These are phyloP conservation scores for Phytophthora lateralis DNA, from an alignment of 352 stramenopile genomes.

Conservation along the genomic window DNA sequence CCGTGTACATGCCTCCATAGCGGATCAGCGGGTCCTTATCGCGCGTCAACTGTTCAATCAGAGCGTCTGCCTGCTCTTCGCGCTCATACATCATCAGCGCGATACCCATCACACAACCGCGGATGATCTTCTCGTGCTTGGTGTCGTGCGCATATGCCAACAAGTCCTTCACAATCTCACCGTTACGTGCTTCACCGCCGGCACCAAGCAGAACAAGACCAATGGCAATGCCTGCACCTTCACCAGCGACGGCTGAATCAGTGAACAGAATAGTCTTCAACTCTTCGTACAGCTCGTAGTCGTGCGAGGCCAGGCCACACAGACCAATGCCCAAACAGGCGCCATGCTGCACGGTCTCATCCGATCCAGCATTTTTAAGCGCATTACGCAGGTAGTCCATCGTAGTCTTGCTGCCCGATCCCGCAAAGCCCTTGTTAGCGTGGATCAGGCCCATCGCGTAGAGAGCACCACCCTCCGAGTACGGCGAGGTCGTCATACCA, in stretches of 20 bases:
- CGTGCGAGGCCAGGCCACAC: constrained; percentile 93
- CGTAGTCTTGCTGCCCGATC: constrained; percentile 80
- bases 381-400: constrained; percentile 89
- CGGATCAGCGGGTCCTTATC: constrained; percentile 98
- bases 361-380: constrained; percentile 85
- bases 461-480: constrained; percentile 97
- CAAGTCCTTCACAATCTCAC: constrained; percentile 92
- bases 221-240: constrained; percentile 98
- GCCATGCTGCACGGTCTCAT: constrained; percentile 98
- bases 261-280: constrained; percentile 98
- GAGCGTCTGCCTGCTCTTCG: constrained; percentile 95
- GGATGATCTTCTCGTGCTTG: constrained; percentile 99
- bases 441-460: constrained; percentile 99
- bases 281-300: constrained; percentile 96
- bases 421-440: constrained; percentile 93
- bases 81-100: constrained; percentile 98
- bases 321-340: constrained; percentile 97
- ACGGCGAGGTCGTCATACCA: constrained; percentile 90
- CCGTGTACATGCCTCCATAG: constrained; percentile 98
- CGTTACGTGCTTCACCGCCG: constrained; percentile 85
- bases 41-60: constrained; percentile 97
- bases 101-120: constrained; percentile 97
- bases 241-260: constrained; percentile 97
- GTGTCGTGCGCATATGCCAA: constrained; percentile 98
- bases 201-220: constrained; percentile 96